phyloP scores from a whole-genome alignment of 2,329 filamentous ascomycete genomes.

The Aspergillus fischeri region DNA sequence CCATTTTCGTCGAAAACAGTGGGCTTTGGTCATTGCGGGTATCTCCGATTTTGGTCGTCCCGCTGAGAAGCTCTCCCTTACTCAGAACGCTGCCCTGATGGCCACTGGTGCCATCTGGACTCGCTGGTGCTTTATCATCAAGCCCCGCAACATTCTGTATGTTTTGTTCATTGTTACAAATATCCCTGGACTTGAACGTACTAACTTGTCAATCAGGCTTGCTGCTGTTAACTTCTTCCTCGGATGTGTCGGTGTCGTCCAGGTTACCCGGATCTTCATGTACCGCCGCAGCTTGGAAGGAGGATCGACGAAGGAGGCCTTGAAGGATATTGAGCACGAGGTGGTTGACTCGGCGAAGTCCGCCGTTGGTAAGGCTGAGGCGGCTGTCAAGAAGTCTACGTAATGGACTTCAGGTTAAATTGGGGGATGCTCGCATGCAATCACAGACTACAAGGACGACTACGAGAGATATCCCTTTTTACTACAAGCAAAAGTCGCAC shows the following conservation, averaged over 20 bases:
- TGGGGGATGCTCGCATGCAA: not conserved
- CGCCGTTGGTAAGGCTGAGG: constrained; percentile 26
- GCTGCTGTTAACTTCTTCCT: constrained; percentile 99
- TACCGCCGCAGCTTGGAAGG: constrained; percentile 57
- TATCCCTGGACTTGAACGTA: not conserved
- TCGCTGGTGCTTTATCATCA: constrained; percentile 96
- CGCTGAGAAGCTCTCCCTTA: constrained; percentile 85
- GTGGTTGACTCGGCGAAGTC: constrained; percentile 34
- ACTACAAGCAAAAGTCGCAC: not conserved
- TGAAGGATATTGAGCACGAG: constrained; percentile 37
- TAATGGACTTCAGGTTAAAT: not conserved
- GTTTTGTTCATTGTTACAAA: constrained; percentile 26
- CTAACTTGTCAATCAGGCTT: constrained; percentile 51
- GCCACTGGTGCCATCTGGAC: constrained; percentile 96
- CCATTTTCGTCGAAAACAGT: constrained; percentile 48
- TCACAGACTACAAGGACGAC: not conserved
- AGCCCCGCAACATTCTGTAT: constrained; percentile 84
- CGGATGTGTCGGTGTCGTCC: constrained; percentile 77
- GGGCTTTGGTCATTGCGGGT: constrained; percentile 88
- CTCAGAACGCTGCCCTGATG: constrained; percentile 86
- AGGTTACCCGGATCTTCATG: constrained; percentile 71
- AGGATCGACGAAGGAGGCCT: constrained; percentile 32
- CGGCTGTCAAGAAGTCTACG: constrained; percentile 31
- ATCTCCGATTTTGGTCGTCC: constrained; percentile 88
- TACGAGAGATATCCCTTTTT: not conserved